Base-by-base conservation (phyloP, 2,329 filamentous ascomycete species). In the Penicillium brasilianum region DNA sequence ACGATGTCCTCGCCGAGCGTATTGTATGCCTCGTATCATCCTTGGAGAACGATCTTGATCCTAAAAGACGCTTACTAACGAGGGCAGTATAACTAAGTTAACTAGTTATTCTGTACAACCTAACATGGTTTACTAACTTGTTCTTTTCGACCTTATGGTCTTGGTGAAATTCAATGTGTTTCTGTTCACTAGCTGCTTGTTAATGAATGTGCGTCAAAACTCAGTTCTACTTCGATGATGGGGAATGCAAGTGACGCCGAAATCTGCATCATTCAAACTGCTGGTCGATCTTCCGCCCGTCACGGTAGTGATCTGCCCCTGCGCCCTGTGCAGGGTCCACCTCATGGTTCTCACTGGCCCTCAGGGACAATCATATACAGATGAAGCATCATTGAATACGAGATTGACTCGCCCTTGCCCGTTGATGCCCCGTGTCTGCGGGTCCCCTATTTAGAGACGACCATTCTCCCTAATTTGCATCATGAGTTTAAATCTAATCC, bases 401-500 rank as follows among this genome's bases (percentile, higher is more conserved):
- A 46, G 43, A 28, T 46, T 28, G 43, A 28, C 43, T 46, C 14
- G 13, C 22, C 43, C 20, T 46, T 22, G 20, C 43, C 5, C 22
- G 43, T 46, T 22, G 43, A 46, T 16, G 43, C 43, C 22, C 43
- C 18, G 43, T 46, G 43, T 46, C 43, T 22, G 20, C 43, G 11
- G 43, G 20, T 25, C 43, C 43, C 43, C 25, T 46, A 46, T 46
- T 46, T 46, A 46, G 43, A 28, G 43, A 28, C 43, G 43, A 46
- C 20, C 22, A 46, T 44, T 22, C n/a, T 46, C 43, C 43, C 22
- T 46, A 7, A 16, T n/a, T 46, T 28, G 16, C 13, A 10, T 9
- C 22, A 16, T 46, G 43, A 28, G 43, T 22, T 46, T 16, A 46
- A 46, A 16, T 28, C 20, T 46, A 46, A 16, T 10, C 4, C 16